Evolutionary conservation across 2,329 filamentous ascomycete species (phyloP).

Genomic region (Aspergillus sp.): DNA sequence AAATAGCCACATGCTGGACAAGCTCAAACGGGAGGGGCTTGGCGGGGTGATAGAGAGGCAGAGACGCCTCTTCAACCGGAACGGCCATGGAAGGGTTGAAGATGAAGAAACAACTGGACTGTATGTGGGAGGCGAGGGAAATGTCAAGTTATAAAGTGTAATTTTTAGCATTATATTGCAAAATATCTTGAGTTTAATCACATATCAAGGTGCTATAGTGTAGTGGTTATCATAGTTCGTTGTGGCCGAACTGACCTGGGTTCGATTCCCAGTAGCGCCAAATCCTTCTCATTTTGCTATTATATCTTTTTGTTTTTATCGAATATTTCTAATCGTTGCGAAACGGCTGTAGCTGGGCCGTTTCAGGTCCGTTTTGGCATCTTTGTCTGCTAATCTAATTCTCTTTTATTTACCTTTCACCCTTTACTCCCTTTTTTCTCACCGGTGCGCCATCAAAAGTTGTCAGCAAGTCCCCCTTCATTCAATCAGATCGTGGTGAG

Average conservation of each 20-base stretch:
- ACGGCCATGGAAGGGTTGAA: constrained; percentile 24
- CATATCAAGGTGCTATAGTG: constrained; percentile 31
- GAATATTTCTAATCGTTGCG: not conserved
- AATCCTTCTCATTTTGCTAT: constrained; percentile 1
- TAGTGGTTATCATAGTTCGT: constrained; percentile 31
- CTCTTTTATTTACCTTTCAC: not conserved
- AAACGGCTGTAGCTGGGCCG: not conserved
- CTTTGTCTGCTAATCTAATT: not conserved
- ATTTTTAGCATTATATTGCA: not conserved
- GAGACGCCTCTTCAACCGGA: constrained; percentile 20
- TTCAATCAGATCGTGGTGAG: not conserved
- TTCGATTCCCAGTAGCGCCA: constrained; percentile 33
- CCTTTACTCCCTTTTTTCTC: not conserved
- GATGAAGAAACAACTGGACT: not conserved
- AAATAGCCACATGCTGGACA: constrained; percentile 69
- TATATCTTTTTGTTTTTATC: not conserved
- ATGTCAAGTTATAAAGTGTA: not conserved
- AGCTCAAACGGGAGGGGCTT: constrained; percentile 66
- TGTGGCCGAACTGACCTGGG: constrained; percentile 31
- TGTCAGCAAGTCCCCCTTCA: not conserved
- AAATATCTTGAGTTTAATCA: not conserved
- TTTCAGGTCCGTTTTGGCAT: not conserved
- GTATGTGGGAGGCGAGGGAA: constrained; percentile 1
- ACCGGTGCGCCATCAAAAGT: not conserved
- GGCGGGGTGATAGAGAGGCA: constrained; percentile 56